Evolutionary conservation across 208 protist species (phyloP), one percentile per base, ranked within the genome.

Genomic region (Trypanosoma lewisi): DNA sequence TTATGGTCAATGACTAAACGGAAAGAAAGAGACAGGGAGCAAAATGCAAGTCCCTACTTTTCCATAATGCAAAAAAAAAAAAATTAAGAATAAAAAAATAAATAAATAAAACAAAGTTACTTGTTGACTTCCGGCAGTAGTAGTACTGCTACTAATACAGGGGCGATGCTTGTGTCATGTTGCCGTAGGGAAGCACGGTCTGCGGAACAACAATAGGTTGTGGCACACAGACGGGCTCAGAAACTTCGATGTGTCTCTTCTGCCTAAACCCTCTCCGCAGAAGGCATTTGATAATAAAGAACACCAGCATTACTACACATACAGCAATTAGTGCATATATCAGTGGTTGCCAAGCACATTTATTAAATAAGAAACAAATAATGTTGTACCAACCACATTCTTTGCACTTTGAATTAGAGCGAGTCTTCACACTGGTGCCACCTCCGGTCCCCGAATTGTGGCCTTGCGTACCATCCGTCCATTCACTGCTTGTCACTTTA

Each of bases 401-500:
- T 19, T 4, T 11, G 47, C 73, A 78, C 19, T 16, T 44, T 27
- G 21, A 30, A 58, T 61, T 25, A 78, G 77, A 4, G 51, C 52
- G 45, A 60, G 81, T 47, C 71, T 71, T 49, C 74, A 85, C 41
- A 70, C 65, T 36, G 78, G 72, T 45, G 82, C 67, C 33, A 42
- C 34, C 9, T 87, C 63, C 30, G 76, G 63, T 23, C 37, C 33
- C 53, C 79, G 83, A 25, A 59, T 33, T 30, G 73, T 69, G 48
- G 60, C 57, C 85, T 60, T 92, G 85, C 34, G 85, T 78, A 7
- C 82, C 85, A 68, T 87, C 85, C 28, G 51, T 77, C 39, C 56
- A 71, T 19, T 36, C 50, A 27, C 70, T 58, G 9, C 53, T n/a
- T 9, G 52, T 57, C 1, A 82, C 72, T n/a, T 54, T 27, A 67